Conservation (phyloP, 352 stramenopile species). For the Phytophthora foliorum region DNA sequence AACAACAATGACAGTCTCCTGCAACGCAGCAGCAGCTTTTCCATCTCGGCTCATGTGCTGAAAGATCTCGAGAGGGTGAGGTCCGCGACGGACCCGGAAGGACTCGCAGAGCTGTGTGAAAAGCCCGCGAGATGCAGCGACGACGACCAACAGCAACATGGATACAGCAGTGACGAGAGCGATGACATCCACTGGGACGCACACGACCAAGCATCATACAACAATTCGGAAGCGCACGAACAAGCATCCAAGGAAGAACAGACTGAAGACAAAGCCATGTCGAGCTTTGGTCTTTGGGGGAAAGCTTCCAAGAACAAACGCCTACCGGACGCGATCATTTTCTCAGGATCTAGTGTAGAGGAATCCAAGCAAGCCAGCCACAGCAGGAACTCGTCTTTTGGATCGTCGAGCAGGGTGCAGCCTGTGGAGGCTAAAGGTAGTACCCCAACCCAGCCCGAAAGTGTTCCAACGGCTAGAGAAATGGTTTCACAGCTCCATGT, state of each 20-base stretch:
- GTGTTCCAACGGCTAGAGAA: constrained; percentile 34
- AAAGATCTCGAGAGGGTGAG: constrained; percentile 57
- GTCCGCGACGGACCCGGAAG: constrained; percentile 27
- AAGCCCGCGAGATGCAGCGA: constrained; percentile 24
- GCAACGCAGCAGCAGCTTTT: constrained; percentile 71
- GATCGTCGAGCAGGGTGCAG: constrained; percentile 9
- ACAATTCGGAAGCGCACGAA: constrained; percentile 19
- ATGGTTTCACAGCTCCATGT: constrained; percentile 52
- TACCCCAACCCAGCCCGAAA: constrained; percentile 13
- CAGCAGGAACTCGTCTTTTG: constrained; percentile 2
- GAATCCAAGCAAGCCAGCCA: constrained; percentile 9
- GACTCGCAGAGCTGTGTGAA: constrained; percentile 30
- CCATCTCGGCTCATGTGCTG: constrained; percentile 60
- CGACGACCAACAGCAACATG: constrained; percentile 28
- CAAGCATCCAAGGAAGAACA: constrained; percentile 3
- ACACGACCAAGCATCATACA: constrained; percentile 25
- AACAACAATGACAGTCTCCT: constrained; percentile 35
- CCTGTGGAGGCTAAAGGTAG: constrained; percentile 14
- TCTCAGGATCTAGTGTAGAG: constrained; percentile 23
- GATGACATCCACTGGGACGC: constrained; percentile 32
- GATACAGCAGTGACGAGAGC: constrained; percentile 39
- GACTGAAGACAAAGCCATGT: constrained; percentile 43
- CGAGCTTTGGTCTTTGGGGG: constrained; percentile 71
- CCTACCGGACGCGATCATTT: constrained; percentile 64
- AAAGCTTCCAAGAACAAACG: constrained; percentile 52